These are phyloP conservation scores for Phytophthora citrophthora DNA, from an alignment of 352 stramenopile genomes.

Conservation along the genomic window DNA sequence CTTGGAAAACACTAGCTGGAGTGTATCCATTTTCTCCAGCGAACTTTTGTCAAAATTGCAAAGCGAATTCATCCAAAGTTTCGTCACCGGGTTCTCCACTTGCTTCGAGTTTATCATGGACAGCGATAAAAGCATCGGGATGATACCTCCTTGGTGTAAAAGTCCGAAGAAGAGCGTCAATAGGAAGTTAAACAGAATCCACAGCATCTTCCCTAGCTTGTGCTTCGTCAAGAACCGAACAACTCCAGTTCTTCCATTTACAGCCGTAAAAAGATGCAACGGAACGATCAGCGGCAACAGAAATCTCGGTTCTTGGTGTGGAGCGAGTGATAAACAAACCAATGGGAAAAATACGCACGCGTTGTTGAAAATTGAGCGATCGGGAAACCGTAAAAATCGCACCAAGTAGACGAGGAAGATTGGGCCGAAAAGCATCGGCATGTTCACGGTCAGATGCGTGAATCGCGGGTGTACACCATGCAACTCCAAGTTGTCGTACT, in stretches of 20 bases:
- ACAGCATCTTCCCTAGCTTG: conserved; percentile 34
- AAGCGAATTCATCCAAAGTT: conserved; percentile 23
- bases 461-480: conserved; percentile 92
- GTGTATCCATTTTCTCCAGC: conserved; percentile 6
- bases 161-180: conserved; percentile 72
- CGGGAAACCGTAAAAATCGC: conserved; percentile 24
- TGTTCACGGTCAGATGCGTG: conserved; percentile 91
- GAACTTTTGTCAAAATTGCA: conserved; percentile 36
- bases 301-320: conserved; percentile 95
- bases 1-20: conserved; percentile 71
- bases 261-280: conserved; percentile 68
- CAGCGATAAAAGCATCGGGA: conserved; percentile 64
- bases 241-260: conserved; percentile 20
- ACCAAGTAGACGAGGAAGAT: conserved; percentile 70
- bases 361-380: conserved; percentile 35
- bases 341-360: conserved; percentile 75
- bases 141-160: conserved; percentile 74
- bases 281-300: conserved; percentile 88
- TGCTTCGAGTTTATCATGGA: conserved; percentile 18
- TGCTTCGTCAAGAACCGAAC: conserved; percentile 28
- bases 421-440: conserved; percentile 94
- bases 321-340: conserved; percentile 87
- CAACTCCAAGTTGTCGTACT: conserved; percentile 88
- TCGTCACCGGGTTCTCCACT: conserved; percentile 3
- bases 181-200: conserved; percentile 59